Percentiles rank a stretch among this genome's conserved stretches.
Conservation (phyloP, 1,284 basidiomycete genomes). For the Cronartium quercuum region DNA sequence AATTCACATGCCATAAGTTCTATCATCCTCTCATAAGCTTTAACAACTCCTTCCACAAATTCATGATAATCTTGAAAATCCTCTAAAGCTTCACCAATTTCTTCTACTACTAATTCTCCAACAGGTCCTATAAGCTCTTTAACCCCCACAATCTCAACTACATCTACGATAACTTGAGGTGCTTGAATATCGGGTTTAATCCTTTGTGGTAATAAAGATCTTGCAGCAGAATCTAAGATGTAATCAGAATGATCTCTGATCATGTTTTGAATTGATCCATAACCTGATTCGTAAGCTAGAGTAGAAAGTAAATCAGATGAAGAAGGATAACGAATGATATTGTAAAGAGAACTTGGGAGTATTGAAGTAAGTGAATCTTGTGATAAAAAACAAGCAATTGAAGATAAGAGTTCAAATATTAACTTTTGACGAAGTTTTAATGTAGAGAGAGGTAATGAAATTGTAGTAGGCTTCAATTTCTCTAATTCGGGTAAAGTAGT, state of each 20-base stretch:
- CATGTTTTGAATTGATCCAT: background rate
- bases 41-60: background rate
- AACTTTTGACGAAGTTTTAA: background rate
- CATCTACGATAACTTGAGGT: background rate
- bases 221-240: background rate
- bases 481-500: background rate
- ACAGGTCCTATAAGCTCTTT: background rate
- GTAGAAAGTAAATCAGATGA: too few species aligned
- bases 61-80: background rate
- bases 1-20: background rate
- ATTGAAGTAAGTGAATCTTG: too few species aligned
- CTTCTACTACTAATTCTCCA: background rate
- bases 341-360: too few species aligned
- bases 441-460: background rate
- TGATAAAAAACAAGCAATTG: background rate
- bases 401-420: background rate
- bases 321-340: too few species aligned
- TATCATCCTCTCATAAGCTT: background rate
- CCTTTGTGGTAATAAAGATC: background rate
- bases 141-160: background rate
- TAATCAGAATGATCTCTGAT: background rate
- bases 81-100: background rate
- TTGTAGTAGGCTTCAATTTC: background rate
- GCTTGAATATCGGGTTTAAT: background rate
- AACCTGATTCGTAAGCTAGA: background rate